Percentiles rank a stretch among this genome's conserved stretches.
Conservation (phyloP, 1,139 yeast species). For the Candida neerlandica region DNA sequence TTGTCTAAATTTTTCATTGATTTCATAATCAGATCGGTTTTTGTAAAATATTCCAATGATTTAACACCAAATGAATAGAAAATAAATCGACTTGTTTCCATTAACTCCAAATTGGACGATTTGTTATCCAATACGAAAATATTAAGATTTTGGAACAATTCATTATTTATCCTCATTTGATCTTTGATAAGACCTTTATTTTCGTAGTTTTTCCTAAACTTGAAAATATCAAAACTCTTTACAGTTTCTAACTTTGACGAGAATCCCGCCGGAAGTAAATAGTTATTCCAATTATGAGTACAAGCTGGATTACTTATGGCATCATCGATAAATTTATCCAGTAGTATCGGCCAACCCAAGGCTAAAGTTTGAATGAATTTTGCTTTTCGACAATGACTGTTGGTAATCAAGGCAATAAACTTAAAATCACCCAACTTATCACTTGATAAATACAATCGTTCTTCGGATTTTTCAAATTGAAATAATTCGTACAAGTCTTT, state of each 20-base stretch:
- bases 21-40: constrained; percentile 8
- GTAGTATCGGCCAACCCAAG: constrained; percentile 85
- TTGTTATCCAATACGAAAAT: constrained; percentile 34
- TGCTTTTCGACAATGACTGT: constrained; percentile 60
- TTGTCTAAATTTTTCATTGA: constrained; percentile 5
- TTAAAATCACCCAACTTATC: constrained; percentile 23
- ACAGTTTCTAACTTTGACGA: constrained; percentile 39
- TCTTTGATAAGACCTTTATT: constrained; percentile 24
- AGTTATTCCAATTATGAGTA: constrained; percentile 50
- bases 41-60: constrained; percentile 20
- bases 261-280: constrained; percentile 74
- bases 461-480: constrained; percentile 17
- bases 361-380: constrained; percentile 87
- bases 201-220: constrained; percentile 36
- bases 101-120: constrained; percentile 24
- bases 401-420: constrained; percentile 71
- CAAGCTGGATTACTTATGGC: constrained; percentile 33
- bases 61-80: constrained; percentile 52
- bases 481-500: constrained; percentile 47
- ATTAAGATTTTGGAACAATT: constrained; percentile 30
- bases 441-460: constrained; percentile 17
- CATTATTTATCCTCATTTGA: constrained; percentile 43
- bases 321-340: constrained; percentile 61
- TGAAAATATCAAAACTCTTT: constrained; percentile 44
- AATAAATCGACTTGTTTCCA: constrained; percentile 45